These are phyloP conservation scores for Phanerodontia chrysosporium DNA, from an alignment of 768 basidiomycete species.

Conservation along the genomic window DNA sequence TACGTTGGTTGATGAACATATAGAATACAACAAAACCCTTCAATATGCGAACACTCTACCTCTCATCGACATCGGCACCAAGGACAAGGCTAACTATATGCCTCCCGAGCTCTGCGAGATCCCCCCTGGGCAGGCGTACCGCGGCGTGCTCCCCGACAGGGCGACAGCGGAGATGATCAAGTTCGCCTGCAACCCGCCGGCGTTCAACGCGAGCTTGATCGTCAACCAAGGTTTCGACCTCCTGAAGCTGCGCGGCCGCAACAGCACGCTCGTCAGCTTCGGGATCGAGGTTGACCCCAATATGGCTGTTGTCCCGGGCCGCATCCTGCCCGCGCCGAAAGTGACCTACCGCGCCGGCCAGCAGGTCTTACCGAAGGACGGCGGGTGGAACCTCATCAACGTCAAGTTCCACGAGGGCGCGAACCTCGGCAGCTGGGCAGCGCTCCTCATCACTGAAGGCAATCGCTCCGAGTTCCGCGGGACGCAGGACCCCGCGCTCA, in stretches of 20 bases:
- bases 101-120: slow-evolving; percentile 75
- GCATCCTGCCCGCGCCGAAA: slow-evolving; percentile 57
- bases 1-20: slow-evolving; percentile 21
- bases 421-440: slow-evolving; percentile 54
- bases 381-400: slow-evolving; percentile 73
- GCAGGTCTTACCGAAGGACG: slow-evolving; percentile 43
- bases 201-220: slow-evolving; percentile 54
- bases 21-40: slow-evolving; percentile 59
- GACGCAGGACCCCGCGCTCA: slow-evolving; percentile 39
- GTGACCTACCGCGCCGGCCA: slow-evolving; percentile 51
- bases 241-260: slow-evolving; percentile 40
- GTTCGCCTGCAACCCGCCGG: slow-evolving; percentile 61
- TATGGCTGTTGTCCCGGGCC: slow-evolving; percentile 63
- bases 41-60: slow-evolving; percentile 34
- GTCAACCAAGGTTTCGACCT: slow-evolving; percentile 50
- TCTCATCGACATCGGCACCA: slow-evolving; percentile 31
- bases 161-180: slow-evolving; percentile 72
- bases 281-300: slow-evolving; percentile 48
- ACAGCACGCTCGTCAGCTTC: slow-evolving; percentile 34
- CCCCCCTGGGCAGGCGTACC: slow-evolving; percentile 52
- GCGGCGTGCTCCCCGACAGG: slow-evolving; percentile 51
- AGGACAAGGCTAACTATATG: slow-evolving; percentile 35
- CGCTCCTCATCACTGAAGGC: slow-evolving; percentile 53
- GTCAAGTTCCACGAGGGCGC: slow-evolving; percentile 64
- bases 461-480: slow-evolving; percentile 44